Evolutionary conservation across 805 yeast species (phyloP).

Genomic region (Wickerhamiella cacticola): DNA sequence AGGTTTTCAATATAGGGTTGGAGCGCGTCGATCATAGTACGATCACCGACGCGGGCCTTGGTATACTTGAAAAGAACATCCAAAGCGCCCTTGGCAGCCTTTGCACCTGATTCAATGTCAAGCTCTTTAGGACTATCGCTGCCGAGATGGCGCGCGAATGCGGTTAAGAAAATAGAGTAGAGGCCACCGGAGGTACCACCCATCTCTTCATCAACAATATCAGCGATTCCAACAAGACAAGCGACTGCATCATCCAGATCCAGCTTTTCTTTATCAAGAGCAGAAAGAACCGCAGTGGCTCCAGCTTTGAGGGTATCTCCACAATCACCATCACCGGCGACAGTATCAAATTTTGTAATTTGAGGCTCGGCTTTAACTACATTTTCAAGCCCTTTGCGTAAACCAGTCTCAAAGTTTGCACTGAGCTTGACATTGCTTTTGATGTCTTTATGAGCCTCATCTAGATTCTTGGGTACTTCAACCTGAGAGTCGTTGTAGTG

Average conservation of each 20-base stretch:
- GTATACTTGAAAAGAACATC: constrained; percentile 74
- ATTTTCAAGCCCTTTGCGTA: constrained; percentile 24
- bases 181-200: constrained; percentile 96
- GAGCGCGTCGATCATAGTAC: constrained; percentile 79
- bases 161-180: constrained; percentile 73
- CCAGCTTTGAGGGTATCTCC: constrained; percentile 85
- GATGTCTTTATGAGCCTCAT: constrained; percentile 20
- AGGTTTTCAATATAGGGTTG: constrained; percentile 73
- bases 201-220: constrained; percentile 79
- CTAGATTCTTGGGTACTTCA: constrained; percentile 28
- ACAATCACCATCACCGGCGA: constrained; percentile 96
- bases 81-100: constrained; percentile 41
- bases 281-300: constrained; percentile 54
- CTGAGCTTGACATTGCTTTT: constrained; percentile 35
- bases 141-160: constrained; percentile 47
- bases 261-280: constrained; percentile 31
- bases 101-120: constrained; percentile 22
- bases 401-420: background rate
- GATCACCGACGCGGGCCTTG: constrained; percentile 75
- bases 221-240: constrained; percentile 61
- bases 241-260: constrained; percentile 33
- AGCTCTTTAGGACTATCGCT: constrained; percentile 20
- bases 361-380: constrained; percentile 61
- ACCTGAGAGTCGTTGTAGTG: constrained; percentile 18
- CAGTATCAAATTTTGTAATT: constrained; percentile 72